These are phyloP conservation scores for Hydrangea macrophylla DNA, from an alignment of 148 eudicot species.

Conservation along the genomic window DNA sequence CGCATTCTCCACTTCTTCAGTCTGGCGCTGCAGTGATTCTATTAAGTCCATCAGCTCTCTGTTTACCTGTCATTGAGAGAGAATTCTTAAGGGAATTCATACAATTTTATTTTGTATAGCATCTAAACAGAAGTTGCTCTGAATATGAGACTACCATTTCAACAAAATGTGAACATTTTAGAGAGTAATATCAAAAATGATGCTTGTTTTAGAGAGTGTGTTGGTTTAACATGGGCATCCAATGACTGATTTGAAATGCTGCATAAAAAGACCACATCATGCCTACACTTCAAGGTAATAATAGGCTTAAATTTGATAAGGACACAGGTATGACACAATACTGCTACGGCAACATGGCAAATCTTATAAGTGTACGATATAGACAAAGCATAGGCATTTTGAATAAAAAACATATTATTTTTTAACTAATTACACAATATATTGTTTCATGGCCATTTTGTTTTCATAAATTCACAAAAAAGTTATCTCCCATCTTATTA, in stretches of 20 bases:
- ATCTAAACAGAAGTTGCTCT: neutral
- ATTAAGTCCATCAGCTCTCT: slow-evolving; percentile 77
- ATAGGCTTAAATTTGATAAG: neutral
- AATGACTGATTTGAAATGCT: neutral
- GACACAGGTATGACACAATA: no score
- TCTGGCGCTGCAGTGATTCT: slow-evolving; percentile 54
- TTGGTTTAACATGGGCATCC: neutral
- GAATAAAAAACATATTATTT: no score
- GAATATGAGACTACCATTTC: neutral
- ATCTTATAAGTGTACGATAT: no score
- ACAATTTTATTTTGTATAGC: neutral
- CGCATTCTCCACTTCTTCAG: slow-evolving; percentile 34
- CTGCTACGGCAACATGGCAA: no score
- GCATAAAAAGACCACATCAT: neutral
- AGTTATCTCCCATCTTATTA: neutral
- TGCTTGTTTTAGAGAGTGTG: neutral
- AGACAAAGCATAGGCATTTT: no score
- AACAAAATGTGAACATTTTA: neutral
- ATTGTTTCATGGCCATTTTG: no score
- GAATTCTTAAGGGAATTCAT: neutral
- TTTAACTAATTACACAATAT: no score
- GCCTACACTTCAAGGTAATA: neutral
- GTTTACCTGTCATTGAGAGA: slow-evolving; percentile 49
- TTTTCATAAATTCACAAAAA: no score
- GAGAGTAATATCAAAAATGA: neutral